Evolutionary conservation across 208 protist genomes (phyloP).

Genomic region (Lotmaria passim): DNA sequence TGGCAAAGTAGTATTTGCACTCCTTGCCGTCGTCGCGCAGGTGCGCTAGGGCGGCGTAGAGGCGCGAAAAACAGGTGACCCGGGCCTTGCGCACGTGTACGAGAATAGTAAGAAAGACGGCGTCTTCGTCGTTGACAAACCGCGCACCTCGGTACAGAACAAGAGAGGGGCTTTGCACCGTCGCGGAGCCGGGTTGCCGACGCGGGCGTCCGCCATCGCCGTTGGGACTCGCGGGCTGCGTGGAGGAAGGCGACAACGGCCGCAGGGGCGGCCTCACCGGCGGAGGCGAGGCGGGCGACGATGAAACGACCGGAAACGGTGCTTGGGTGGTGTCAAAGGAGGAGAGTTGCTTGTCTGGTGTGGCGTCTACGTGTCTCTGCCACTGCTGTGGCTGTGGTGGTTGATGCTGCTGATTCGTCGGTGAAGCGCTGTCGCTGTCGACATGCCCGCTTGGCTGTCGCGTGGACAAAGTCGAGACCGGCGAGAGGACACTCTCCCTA

Average conservation of each 20-base stretch:
- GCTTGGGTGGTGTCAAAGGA: slow-evolving; percentile 7
- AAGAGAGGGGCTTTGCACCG: slow-evolving; percentile 15
- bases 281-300: slow-evolving; percentile 2
- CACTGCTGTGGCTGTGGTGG: not conserved
- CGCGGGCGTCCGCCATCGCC: not conserved
- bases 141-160: slow-evolving; percentile 22
- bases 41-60: slow-evolving; percentile 29
- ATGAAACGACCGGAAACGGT: not conserved
- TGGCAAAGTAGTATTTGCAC: slow-evolving; percentile 10
- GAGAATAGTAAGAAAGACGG: slow-evolving; percentile 25
- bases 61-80: slow-evolving; percentile 9
- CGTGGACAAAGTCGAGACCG: not conserved
- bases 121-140: slow-evolving; percentile 19
- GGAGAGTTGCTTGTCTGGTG: not conserved
- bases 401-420: too few species aligned
- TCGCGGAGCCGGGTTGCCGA: slow-evolving; percentile 15
- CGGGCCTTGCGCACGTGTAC: slow-evolving; percentile 16
- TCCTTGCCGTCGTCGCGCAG: not conserved
- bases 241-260: too few species aligned
- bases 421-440: not conserved
- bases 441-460: not conserved
- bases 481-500: not conserved
- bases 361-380: not conserved
- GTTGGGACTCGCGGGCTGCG: not conserved
- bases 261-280: not conserved